Evolutionary conservation across 352 stramenopile species (phyloP), one percentile per base, ranked within the genome.

Genomic region (Pilasporangium apinafurcum): DNA sequence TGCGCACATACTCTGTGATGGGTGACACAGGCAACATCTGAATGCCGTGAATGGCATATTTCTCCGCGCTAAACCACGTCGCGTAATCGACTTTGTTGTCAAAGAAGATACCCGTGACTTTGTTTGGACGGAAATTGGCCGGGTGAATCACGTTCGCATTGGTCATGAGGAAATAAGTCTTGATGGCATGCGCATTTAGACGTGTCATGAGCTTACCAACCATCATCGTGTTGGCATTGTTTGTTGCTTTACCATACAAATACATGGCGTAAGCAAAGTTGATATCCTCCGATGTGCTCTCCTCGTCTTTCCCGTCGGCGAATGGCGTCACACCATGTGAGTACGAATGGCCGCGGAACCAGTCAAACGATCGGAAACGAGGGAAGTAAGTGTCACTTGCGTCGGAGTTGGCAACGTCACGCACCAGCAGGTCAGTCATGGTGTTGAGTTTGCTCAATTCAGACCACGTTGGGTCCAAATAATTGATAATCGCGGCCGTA

Each of bases 71-170:
- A 51, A 86, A 89, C 70, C 70, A 89, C 29, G 73, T 84, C 27
- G 73, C 68, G 55, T 90, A 90, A 58, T 67, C 70, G 1, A 60
- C 65, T 51, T 83, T 82, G 61, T 86, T 89, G 50, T 89, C 76
- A 35, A 79, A 78, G 42, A 87, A 80, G 14, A 90, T 83, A 21
- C 76, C 76, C 17, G 44, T 68, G n/a, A 83, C 73, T 43, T 75
- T 79, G 55, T 84, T 84, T 16, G 62, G 37, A 2, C 43, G 40
- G 60, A 81, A 75, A 14, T 56, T 56, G 14, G 50, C 14, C 22
- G 72, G 72, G 44, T 85, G 72, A n/a, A 81, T 44, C 27, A 47
- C 43, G 52, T 65, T 83, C 20, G 56, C 47, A 31, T 65, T 42
- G 26, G 66, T 55, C 0, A 86, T 69, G 22, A 86, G 51, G 51